Conservation (phyloP, 108 stramenopile genomes). For the Aurantiochytrium sp. region DNA sequence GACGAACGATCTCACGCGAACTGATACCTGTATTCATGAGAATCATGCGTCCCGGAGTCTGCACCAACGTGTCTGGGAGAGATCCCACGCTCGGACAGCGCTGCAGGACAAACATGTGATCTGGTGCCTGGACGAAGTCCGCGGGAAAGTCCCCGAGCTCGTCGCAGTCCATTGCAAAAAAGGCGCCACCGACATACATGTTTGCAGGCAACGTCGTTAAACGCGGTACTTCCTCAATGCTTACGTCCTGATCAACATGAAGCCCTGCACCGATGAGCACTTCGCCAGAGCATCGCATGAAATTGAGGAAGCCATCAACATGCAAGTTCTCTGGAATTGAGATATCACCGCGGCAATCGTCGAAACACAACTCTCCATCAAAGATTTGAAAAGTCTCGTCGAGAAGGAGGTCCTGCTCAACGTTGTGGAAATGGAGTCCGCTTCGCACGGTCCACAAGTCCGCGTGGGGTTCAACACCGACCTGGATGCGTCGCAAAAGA, state of each 20-base stretch:
- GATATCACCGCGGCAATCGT: not conserved
- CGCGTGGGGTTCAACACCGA: not conserved
- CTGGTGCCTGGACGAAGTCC: not conserved
- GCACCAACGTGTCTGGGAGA: not conserved
- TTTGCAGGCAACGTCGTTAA: not conserved
- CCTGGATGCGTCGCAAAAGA: not conserved
- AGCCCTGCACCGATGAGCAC: not conserved
- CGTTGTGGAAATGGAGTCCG: not conserved
- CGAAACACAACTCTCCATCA: not conserved
- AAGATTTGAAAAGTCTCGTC: not conserved
- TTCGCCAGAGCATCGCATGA: not conserved
- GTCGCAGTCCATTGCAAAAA: not conserved
- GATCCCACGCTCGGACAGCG: not conserved
- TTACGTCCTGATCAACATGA: not conserved
- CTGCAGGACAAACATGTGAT: not conserved
- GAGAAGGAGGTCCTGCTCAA: not conserved
- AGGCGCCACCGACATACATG: not conserved
- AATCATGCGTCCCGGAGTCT: not conserved
- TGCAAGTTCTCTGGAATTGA: not conserved
- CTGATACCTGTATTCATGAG: not conserved
- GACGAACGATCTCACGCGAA: not conserved
- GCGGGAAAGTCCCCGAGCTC: not conserved
- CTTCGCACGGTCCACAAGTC: not conserved
- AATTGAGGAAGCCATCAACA: not conserved
- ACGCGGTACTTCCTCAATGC: not conserved